phyloP scores from a whole-genome alignment of 192 early-diverging fungal species.

The Coemansia reversa region DNA sequence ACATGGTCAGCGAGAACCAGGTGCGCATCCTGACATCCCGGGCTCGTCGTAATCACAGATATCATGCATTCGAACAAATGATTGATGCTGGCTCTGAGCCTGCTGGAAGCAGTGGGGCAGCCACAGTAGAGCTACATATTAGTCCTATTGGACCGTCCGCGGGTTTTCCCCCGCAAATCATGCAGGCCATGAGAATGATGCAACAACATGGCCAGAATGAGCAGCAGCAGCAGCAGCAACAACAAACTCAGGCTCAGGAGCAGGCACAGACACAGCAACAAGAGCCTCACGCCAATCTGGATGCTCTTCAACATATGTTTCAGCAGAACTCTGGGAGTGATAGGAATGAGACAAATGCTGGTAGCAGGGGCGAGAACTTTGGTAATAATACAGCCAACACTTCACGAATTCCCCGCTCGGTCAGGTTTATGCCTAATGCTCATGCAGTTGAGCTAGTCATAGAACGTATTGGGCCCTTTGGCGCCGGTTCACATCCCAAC shows the following conservation, averaged over 20 bases:
- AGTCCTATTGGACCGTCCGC: background rate
- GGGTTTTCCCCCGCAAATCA: too few species aligned
- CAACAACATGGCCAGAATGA: background rate
- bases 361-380: too few species aligned
- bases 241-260: background rate
- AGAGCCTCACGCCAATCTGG: background rate
- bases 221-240: background rate
- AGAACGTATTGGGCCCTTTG: background rate
- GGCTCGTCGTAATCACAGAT: constrained; percentile 1
- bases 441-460: constrained; percentile 3
- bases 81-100: background rate
- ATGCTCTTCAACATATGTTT: background rate
- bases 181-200: background rate
- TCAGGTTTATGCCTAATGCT: background rate
- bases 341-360: too few species aligned
- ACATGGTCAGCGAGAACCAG: background rate
- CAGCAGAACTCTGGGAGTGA: background rate
- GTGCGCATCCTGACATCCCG: background rate
- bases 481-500: background rate
- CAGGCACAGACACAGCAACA: background rate
- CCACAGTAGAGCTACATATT: constrained; percentile 3
- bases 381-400: background rate
- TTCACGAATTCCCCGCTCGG: background rate
- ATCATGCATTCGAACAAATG: constrained; percentile 1
- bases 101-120: background rate